Conservation (phyloP, 352 stramenopile genomes). For the Phytophthora kernoviae region DNA sequence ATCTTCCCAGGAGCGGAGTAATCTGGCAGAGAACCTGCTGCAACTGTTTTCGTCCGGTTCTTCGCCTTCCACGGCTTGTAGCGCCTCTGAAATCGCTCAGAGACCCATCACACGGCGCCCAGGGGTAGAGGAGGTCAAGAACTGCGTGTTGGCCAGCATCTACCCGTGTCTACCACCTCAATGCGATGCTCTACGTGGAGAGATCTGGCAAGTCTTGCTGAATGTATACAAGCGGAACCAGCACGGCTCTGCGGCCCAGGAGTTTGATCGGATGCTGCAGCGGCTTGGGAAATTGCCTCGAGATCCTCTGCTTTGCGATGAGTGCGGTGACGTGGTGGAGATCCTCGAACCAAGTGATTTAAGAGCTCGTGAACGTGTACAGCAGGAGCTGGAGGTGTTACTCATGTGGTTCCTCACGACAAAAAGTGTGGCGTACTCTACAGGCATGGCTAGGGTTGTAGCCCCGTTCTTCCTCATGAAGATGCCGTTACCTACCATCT, state of each 20-base stretch:
- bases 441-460: conserved; percentile 78
- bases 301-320: conserved; percentile 61
- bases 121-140: conserved; percentile 73
- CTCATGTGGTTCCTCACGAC: conserved; percentile 84
- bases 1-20: conserved; percentile 54
- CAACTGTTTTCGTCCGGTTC: conserved; percentile 65
- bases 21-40: conserved; percentile 55
- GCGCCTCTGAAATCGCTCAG: conserved; percentile 20
- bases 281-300: conserved; percentile 66
- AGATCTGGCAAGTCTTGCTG: conserved; percentile 85
- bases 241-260: conserved; percentile 65
- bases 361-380: conserved; percentile 39
- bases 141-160: conserved; percentile 55
- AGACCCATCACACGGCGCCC: conserved; percentile 71
- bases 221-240: conserved; percentile 84
- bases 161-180: conserved; percentile 58
- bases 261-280: conserved; percentile 77
- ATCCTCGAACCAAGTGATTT: conserved; percentile 32
- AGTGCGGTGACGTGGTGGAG: conserved; percentile 53
- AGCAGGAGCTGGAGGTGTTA: conserved; percentile 74
- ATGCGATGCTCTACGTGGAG: conserved; percentile 54
- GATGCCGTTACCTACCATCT: conserved; percentile 76
- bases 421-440: conserved; percentile 75
- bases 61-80: conserved; percentile 16
- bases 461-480: conserved; percentile 75